Conservation (phyloP, 2,329 filamentous ascomycete genomes). For the Coniella lustricola region DNA sequence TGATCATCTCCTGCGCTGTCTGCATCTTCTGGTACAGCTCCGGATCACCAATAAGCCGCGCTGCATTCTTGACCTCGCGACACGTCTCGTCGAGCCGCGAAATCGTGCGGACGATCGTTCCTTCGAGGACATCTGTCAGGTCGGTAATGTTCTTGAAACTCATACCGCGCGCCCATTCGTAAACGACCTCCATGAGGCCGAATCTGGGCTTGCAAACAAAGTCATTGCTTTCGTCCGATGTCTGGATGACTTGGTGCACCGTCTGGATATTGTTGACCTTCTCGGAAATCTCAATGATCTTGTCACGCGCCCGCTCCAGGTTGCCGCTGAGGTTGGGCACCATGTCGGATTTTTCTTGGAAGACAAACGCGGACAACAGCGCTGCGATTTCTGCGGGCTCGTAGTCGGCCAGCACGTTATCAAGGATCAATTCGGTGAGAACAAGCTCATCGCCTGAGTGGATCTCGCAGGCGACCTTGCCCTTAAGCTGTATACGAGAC, state of each 20-base stretch:
- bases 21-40: conserved; percentile 95
- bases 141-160: conserved; percentile 97
- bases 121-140: conserved; percentile 91
- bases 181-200: conserved; percentile 93
- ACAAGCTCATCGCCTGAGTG: conserved; percentile 96
- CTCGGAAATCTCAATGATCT: conserved; percentile 84
- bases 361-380: conserved; percentile 87
- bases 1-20: conserved; percentile 93
- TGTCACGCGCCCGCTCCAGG: conserved; percentile 74
- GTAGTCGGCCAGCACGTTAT: conserved; percentile 92
- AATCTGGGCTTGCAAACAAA: conserved; percentile 84
- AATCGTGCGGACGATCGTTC: conserved; percentile 93
- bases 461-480: conserved; percentile 97
- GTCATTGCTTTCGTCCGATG: conserved; percentile 84
- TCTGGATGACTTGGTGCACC: conserved; percentile 84
- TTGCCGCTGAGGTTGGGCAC: conserved; percentile 74
- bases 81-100: conserved; percentile 93
- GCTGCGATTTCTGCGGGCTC: conserved; percentile 96
- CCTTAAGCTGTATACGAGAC: conserved; percentile 86
- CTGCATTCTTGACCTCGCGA: conserved; percentile 94
- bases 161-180: conserved; percentile 97
- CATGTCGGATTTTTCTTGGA: conserved; percentile 89
- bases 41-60: conserved; percentile 89
- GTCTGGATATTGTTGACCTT: conserved; percentile 89
- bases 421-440: conserved; percentile 88